Conservation (phyloP, 2,329 filamentous ascomycete genomes). For the Neofusicoccum laricinum region DNA sequence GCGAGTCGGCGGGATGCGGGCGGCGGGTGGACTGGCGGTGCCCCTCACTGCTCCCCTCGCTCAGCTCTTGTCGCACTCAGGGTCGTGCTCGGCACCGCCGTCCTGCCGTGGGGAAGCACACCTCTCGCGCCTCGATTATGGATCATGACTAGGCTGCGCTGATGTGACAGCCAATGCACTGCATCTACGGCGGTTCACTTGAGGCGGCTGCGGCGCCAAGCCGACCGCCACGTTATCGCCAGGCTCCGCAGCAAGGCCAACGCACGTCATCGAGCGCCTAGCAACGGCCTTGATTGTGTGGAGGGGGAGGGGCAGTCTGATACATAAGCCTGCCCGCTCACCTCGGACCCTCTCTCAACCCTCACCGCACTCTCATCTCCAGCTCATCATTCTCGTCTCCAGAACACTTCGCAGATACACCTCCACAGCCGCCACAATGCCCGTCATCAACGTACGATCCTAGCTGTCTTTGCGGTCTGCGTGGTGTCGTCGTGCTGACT, state of each 20-base stretch:
- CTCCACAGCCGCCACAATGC: slow-evolving; percentile 27
- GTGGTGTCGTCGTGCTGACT: slow-evolving; percentile 18
- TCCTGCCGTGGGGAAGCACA: not conserved
- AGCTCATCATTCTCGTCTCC: slow-evolving; percentile 9
- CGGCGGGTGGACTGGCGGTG: not conserved
- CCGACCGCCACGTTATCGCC: slow-evolving; percentile 17
- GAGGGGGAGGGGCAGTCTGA: slow-evolving; percentile 15
- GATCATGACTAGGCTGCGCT: not conserved
- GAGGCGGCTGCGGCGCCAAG: slow-evolving; percentile 13
- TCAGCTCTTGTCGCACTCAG: not conserved
- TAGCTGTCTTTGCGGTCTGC: not conserved
- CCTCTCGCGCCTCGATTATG: not conserved
- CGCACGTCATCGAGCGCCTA: slow-evolving; percentile 20
- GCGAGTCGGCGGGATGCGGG: not conserved
- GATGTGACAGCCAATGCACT: slow-evolving; percentile 1
- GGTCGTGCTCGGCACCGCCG: slow-evolving; percentile 4
- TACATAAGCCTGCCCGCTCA: slow-evolving; percentile 16
- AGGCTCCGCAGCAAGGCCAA: slow-evolving; percentile 13
- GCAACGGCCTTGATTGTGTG: slow-evolving; percentile 12
- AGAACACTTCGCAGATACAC: slow-evolving; percentile 1
- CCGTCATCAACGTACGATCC: slow-evolving; percentile 34
- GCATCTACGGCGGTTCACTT: not conserved
- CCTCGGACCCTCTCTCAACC: not conserved
- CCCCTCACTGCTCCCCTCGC: not conserved
- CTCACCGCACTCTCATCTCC: not conserved